Evolutionary conservation across 305 asterid species (phyloP).

Genomic region (Fraxinus albicans): DNA sequence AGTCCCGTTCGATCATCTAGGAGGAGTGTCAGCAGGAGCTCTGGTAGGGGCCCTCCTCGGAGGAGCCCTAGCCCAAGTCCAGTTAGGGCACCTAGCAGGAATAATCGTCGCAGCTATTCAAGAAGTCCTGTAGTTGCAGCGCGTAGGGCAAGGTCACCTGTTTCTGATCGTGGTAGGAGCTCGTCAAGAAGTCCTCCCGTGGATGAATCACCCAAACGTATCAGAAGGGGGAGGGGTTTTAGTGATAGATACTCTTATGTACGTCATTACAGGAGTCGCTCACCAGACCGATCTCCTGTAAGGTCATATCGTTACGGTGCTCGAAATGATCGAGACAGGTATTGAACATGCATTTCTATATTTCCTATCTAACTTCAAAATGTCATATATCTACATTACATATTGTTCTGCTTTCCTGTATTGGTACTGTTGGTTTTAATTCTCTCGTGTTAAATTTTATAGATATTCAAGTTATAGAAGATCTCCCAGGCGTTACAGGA

Average conservation of each 20-base stretch:
- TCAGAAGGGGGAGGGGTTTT: constrained; percentile 95
- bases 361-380: not conserved
- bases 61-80: constrained; percentile 75
- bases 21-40: constrained; percentile 72
- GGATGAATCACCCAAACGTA: constrained; percentile 89
- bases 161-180: constrained; percentile 66
- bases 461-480: constrained; percentile 80
- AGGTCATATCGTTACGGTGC: constrained; percentile 77
- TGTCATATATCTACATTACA: not conserved
- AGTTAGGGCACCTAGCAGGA: constrained; percentile 59
- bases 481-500: constrained; percentile 96
- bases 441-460: not conserved
- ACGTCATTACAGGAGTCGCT: constrained; percentile 80
- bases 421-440: constrained; percentile 3
- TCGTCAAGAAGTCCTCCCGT: constrained; percentile 81
- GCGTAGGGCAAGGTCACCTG: constrained; percentile 68
- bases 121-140: constrained; percentile 63
- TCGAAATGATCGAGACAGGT: constrained; percentile 78
- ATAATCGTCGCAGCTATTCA: constrained; percentile 64
- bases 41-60: constrained; percentile 56
- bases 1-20: constrained; percentile 51
- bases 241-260: constrained; percentile 83
- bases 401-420: not conserved
- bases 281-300: constrained; percentile 79
- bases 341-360: constrained; percentile 5